A percentile compares a stretch with the other conserved stretches of the same genome.
Evolutionary conservation across 345 rosid genomes (phyloP).

Genomic region (Bretschneidera sinensis): DNA sequence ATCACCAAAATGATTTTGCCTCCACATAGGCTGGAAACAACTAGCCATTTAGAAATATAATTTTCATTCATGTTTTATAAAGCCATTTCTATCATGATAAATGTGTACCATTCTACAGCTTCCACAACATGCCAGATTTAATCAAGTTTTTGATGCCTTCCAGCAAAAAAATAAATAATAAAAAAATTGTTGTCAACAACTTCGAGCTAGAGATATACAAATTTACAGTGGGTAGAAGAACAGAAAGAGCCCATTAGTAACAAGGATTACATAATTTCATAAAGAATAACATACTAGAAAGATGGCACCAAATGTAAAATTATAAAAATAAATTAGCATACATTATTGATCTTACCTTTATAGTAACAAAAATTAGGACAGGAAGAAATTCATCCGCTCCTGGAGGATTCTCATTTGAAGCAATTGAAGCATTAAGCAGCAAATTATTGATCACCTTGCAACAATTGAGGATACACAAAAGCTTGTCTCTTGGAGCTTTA

Average conservation of each 20-base stretch:
- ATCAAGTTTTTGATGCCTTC: not conserved
- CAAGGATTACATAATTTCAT: not conserved
- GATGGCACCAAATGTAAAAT: not conserved
- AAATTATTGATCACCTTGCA: constrained; percentile 92
- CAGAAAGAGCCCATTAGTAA: not conserved
- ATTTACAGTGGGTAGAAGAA: not conserved
- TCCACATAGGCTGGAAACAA: not conserved
- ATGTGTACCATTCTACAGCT: not conserved
- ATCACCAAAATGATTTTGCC: not conserved
- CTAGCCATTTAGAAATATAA: too few species aligned
- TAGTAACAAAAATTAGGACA: constrained; percentile 79
- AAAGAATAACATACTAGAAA: not conserved
- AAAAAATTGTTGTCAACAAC: too few species aligned
- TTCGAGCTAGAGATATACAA: not conserved
- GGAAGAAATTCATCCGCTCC: constrained; percentile 99
- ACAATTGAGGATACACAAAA: constrained; percentile 87
- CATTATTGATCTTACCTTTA: constrained; percentile 52
- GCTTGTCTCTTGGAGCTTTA: constrained; percentile 99
- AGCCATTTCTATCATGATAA: not conserved
- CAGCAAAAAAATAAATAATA: too few species aligned
- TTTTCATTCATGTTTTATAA: too few species aligned
- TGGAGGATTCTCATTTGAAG: constrained; percentile 75
- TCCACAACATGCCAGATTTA: not conserved
- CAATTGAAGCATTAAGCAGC: constrained; percentile 65
- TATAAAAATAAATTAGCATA: not conserved